Evolutionary conservation across 352 stramenopile species (phyloP), one percentile per base, ranked within the genome.

Genomic region (Thraustochytrium sp.): DNA sequence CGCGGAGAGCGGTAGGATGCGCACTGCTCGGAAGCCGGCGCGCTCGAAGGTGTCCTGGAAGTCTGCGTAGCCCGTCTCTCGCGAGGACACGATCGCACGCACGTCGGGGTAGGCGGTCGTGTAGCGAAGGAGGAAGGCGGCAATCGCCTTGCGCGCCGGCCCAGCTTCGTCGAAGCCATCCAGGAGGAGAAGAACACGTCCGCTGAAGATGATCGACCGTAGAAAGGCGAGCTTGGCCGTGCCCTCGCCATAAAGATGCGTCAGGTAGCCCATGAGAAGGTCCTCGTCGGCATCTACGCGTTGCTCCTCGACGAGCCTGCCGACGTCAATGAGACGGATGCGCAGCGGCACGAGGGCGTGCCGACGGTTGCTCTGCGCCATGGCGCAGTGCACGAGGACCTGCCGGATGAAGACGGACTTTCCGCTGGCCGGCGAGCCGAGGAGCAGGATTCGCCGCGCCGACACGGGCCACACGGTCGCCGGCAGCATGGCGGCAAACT

Each of bases 131-230:
- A 82, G 74, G n/a, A n/a, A 82, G 5, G 5, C n/a, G 13, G 34
- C n/a, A 40, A 82, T 73, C 3, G 78, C 55, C 0, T 26, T 26
- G 18, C 51, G 37, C 37, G 74, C 26, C 0, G 51, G 21, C 0
- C 74, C 74, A 13, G 49, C 53, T 29, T 82, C 74, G 53, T 82
- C 74, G 29, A 82, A 55, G 23, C 74, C 74, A 76, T 82, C 74
- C 8, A 82, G 46, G 21, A 82, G 42, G 5, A 82, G 38, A 11
- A 82, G 53, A 3, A 73, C 51, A 1, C 74, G 31, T 2, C 74
- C 74, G 3, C 18, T 23, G 31, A 42, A 40, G 8, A 82, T 18
- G 2, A 54, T 40, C 13, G 8, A 11, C 54, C 49, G 42, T 34
- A 82, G 42, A 42, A 76, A 82, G 0, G 26, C 31, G 0, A 54